phyloP scores from a whole-genome alignment of 306 rosid genomes.

The Arachis stenosperma region DNA sequence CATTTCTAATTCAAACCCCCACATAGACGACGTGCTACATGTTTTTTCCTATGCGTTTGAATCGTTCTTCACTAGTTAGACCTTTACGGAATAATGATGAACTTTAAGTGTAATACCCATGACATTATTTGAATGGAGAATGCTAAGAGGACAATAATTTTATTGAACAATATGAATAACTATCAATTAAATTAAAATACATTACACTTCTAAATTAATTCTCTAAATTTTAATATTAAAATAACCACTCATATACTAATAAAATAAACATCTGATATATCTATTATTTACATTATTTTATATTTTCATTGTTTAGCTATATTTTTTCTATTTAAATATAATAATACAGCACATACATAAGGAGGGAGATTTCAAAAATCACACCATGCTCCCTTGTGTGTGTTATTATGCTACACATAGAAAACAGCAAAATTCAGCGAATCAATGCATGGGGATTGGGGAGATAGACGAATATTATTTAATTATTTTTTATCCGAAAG shows the following conservation, averaged over 20 bases:
- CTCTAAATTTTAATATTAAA: too few species aligned
- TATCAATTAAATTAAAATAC: too few species aligned
- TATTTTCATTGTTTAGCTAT: too few species aligned
- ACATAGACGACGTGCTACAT: not conserved
- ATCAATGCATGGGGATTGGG: conserved; percentile 4
- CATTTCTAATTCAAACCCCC: not conserved
- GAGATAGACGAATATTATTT: too few species aligned
- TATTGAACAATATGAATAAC: too few species aligned
- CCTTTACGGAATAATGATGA: not conserved
- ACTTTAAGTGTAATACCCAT: not conserved
- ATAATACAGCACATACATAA: not conserved
- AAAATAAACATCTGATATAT: too few species aligned
- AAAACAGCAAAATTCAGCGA: conserved; percentile 7
- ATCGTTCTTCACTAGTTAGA: not conserved
- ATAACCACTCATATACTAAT: too few species aligned
- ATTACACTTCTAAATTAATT: too few species aligned
- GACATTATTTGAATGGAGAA: not conserved
- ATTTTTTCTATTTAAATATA: not conserved
- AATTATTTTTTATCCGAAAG: too few species aligned
- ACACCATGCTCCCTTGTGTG: conserved; percentile 25
- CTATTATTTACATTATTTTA: too few species aligned
- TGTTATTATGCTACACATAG: not conserved
- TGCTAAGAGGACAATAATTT: too few species aligned
- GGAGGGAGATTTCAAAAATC: not conserved
- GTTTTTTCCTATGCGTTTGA: not conserved